Conservation (phyloP, 129 eudicot genomes). For the Saposhnikovia divaricata region DNA sequence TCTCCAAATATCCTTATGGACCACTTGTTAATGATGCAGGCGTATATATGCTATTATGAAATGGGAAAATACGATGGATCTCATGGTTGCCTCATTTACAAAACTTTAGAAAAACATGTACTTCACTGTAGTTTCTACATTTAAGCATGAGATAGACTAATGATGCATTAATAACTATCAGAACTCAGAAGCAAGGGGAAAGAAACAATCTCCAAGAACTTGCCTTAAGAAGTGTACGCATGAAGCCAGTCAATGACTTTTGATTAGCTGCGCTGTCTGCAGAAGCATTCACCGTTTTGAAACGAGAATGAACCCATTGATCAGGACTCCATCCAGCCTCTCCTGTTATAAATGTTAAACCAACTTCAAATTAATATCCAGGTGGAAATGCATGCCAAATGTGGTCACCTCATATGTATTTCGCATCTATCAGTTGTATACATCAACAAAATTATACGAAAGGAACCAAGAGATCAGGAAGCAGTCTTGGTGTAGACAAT, state of each 20-base stretch:
- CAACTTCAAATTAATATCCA: conserved; percentile 9
- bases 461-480: neutral
- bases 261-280: conserved; percentile 61
- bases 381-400: neutral
- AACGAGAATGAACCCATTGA: conserved; percentile 86
- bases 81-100: neutral
- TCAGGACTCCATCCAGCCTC: conserved; percentile 99
- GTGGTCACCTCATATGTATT: neutral
- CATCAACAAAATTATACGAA: neutral
- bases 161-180: neutral
- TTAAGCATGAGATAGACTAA: neutral
- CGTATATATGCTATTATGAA: neutral
- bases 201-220: conserved; percentile 14
- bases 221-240: conserved; percentile 84
- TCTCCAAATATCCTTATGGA: neutral
- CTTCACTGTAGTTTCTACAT: neutral
- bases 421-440: conserved; percentile 1
- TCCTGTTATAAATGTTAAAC: conserved; percentile 33
- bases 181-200: neutral
- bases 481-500: neutral
- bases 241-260: conserved; percentile 69
- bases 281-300: conserved; percentile 45
- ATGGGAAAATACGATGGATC: neutral
- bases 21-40: neutral
- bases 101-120: neutral